These are phyloP conservation scores for Boletus huronensis DNA, from an alignment of 768 basidiomycete genomes.

Conservation along the genomic window DNA sequence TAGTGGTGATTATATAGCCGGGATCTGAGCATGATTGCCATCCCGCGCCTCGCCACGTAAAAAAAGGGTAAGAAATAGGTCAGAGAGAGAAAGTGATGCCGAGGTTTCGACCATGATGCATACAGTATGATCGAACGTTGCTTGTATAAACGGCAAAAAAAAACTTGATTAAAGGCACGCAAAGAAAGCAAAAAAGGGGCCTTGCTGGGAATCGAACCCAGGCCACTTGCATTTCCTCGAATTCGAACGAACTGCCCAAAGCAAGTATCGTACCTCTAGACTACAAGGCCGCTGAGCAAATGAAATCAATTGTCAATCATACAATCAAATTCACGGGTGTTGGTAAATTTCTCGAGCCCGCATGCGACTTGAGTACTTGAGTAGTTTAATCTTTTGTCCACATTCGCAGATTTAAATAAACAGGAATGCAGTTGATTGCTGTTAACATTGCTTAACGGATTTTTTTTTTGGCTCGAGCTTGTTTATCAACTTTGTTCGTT, in stretches of 20 bases:
- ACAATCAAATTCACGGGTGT: not conserved
- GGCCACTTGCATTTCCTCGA: slow-evolving; percentile 31
- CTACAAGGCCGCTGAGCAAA: too few relatives aligned
- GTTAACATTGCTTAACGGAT: not conserved
- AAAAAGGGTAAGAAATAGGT: not conserved
- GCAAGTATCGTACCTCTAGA: slow-evolving; percentile 35
- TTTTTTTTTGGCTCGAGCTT: not conserved
- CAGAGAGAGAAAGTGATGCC: not conserved
- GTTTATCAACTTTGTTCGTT: not conserved
- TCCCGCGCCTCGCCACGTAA: not conserved
- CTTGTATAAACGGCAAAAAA: too few relatives aligned
- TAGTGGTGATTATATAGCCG: not conserved
- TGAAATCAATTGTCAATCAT: too few relatives aligned
- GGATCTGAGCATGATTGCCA: not conserved
- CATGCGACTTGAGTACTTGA: not conserved
- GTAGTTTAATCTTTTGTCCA: not conserved
- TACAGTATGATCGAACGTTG: not conserved
- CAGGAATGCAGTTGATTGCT: not conserved
- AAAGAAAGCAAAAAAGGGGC: slow-evolving; percentile 18
- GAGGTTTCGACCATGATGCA: too few relatives aligned
- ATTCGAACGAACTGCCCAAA: slow-evolving; percentile 18
- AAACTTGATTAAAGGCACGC: too few relatives aligned
- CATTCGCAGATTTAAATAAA: not conserved
- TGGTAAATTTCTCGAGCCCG: not conserved
- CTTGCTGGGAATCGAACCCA: slow-evolving; percentile 41